phyloP scores from a whole-genome alignment of 1,139 yeast species.

The Candida neerlandica region DNA sequence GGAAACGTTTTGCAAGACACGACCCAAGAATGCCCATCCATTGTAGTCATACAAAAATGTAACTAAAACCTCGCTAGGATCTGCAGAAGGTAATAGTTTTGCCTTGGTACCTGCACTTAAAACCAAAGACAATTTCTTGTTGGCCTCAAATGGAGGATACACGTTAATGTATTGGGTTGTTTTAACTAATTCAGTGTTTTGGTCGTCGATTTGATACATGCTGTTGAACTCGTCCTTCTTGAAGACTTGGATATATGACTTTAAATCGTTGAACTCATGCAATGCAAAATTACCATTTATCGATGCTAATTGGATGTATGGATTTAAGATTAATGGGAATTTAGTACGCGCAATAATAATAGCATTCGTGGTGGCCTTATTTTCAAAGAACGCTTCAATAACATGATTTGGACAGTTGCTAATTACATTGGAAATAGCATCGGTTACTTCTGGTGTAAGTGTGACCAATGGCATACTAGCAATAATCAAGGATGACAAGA shows the following conservation, averaged over 20 bases:
- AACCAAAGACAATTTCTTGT: slow-evolving; percentile 46
- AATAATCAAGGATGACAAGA: slow-evolving; percentile 60
- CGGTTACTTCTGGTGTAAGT: slow-evolving; percentile 56
- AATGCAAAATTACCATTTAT: slow-evolving; percentile 69
- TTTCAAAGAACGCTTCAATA: slow-evolving; percentile 59
- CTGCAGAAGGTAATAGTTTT: slow-evolving; percentile 56
- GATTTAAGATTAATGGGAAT: slow-evolving; percentile 67
- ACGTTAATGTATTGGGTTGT: slow-evolving; percentile 44
- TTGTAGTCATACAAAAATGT: slow-evolving; percentile 73
- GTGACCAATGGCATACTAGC: slow-evolving; percentile 66
- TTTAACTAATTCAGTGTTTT: slow-evolving; percentile 52
- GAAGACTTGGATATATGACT: slow-evolving; percentile 58
- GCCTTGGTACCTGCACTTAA: slow-evolving; percentile 66
- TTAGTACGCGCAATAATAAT: slow-evolving; percentile 68
- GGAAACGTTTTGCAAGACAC: slow-evolving; percentile 68
- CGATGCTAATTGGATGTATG: slow-evolving; percentile 63
- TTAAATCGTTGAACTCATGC: slow-evolving; percentile 59
- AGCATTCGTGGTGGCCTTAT: slow-evolving; percentile 56
- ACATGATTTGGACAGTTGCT: slow-evolving; percentile 57
- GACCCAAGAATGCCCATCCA: slow-evolving; percentile 87
- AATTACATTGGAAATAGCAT: slow-evolving; percentile 53
- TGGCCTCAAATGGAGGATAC: slow-evolving; percentile 52
- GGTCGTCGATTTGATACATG: slow-evolving; percentile 51
- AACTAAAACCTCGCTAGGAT: slow-evolving; percentile 52
- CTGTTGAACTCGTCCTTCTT: slow-evolving; percentile 37